Evolutionary conservation across 805 yeast species (phyloP).

Genomic region (Starmera quercuum): DNA sequence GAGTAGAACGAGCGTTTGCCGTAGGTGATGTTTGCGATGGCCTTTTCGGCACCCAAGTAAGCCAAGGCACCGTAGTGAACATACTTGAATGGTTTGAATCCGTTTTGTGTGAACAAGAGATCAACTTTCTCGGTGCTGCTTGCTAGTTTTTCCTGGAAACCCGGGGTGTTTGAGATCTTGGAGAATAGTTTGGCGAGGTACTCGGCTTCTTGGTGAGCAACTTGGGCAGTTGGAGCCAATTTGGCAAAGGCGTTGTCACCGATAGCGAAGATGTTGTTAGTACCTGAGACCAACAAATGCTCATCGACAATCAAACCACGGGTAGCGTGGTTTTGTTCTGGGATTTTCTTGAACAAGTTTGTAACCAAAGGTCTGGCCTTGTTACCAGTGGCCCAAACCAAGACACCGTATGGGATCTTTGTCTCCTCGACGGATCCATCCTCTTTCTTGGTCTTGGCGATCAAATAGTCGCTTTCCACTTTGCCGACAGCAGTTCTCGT

Average conservation of each 20-base stretch:
- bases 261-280: slow-evolving; percentile 74
- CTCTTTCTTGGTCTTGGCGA: slow-evolving; percentile 62
- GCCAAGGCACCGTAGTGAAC: slow-evolving; percentile 89
- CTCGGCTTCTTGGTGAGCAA: slow-evolving; percentile 88
- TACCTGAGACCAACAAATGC: slow-evolving; percentile 73
- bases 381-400: slow-evolving; percentile 97
- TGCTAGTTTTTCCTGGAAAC: slow-evolving; percentile 29
- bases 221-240: slow-evolving; percentile 95
- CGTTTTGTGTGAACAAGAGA: slow-evolving; percentile 37
- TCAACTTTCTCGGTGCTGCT: slow-evolving; percentile 28
- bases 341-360: slow-evolving; percentile 60
- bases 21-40: slow-evolving; percentile 84
- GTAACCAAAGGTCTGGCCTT: slow-evolving; percentile 71
- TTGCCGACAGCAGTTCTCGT: slow-evolving; percentile 85
- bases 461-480: slow-evolving; percentile 66
- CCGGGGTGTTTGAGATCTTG: slow-evolving; percentile 36
- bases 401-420: slow-evolving; percentile 77
- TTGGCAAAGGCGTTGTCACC: slow-evolving; percentile 92
- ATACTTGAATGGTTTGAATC: slow-evolving; percentile 64
- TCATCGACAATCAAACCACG: slow-evolving; percentile 83
- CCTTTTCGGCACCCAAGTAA: slow-evolving; percentile 87
- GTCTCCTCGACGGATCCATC: slow-evolving; percentile 60
- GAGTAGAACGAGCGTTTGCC: slow-evolving; percentile 77
- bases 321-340: slow-evolving; percentile 75
- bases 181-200: slow-evolving; percentile 69